Conservation (phyloP, 163 green algal species). For the Botryococcus braunii region DNA sequence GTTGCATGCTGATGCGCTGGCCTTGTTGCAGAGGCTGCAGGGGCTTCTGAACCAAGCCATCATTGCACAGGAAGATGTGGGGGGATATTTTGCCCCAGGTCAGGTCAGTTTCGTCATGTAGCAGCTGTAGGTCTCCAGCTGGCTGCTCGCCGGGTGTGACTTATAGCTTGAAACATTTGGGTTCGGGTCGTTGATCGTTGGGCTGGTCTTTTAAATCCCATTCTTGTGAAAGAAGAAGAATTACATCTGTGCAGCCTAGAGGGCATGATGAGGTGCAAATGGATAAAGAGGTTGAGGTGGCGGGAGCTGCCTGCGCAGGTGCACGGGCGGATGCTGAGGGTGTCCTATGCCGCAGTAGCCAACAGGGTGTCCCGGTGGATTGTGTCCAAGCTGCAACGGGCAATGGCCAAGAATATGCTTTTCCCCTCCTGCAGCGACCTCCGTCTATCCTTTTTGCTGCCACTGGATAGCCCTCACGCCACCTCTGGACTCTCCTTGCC, state of each 20-base stretch:
- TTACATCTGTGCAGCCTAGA: neutral
- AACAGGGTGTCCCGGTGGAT: slow-evolving; percentile 35
- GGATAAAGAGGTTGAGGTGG: neutral
- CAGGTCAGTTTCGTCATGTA: no score
- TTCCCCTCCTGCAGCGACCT: slow-evolving; percentile 33
- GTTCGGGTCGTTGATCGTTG: neutral
- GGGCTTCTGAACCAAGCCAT: no score
- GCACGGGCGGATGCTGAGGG: slow-evolving; percentile 39
- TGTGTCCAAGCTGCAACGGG: slow-evolving; percentile 29
- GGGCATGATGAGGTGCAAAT: neutral
- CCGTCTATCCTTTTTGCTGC: slow-evolving; percentile 18
- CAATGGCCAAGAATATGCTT: slow-evolving; percentile 44
- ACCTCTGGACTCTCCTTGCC: neutral
- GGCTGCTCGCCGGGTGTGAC: neutral
- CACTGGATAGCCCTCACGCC: slow-evolving; percentile 2
- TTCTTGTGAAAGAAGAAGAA: neutral
- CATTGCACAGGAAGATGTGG: no score
- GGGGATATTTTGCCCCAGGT: no score
- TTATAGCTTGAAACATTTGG: neutral
- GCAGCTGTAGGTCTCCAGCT: neutral
- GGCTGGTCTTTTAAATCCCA: neutral
- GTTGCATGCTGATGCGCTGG: no score
- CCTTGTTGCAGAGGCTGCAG: no score
- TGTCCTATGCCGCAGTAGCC: slow-evolving; percentile 26
- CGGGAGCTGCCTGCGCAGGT: slow-evolving; percentile 26